Evolutionary conservation across 164 flowering plant species (phyloP), one percentile per base, ranked within the genome.

Genomic region (Kingdonia uniflora): DNA sequence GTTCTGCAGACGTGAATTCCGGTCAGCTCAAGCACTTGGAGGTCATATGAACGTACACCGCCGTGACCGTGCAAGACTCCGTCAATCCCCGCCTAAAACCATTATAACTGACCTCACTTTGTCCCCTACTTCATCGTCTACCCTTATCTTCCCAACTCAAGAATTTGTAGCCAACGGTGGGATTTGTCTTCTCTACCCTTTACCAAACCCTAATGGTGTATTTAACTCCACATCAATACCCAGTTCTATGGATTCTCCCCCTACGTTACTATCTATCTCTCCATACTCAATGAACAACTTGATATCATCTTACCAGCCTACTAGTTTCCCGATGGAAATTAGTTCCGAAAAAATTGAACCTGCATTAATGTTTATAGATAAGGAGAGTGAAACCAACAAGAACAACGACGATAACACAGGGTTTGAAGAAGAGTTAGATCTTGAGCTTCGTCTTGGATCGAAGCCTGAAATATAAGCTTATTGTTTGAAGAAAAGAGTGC

Each of bases 1-100:
- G 40, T 87, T 82, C 25, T 87, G 94, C 60, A 59, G 81, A 51
- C 69, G 94, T 35, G 90, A 87, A 58, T 84, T 87, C 66, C 61
- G 85, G 49, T 87, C 96, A 0, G 94, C 96, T 1, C 92, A 87
- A 67, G 96, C 96, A 47, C 76, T 87, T 1, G 95, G 95, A 0
- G 92, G 95, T 37, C 95, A 84, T 55, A 87, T 87, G 92, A 84
- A 87, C 19, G 94, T 87, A 21, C 96, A 87, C 76, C 77, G 96
- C 51, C 78, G 86, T 0, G 96, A 87, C 74, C 75, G 94, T 1
- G 96, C 90, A 7, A 61, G 78, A 14, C 84, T 80, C 52, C 78
- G 75, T 48, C 87, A 77, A 37, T 26, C 65, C 0, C 64, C 64
- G 5, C 69, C 75, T 0, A 37, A n/a, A 11, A 26, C 52, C 50